Evolutionary conservation across 106 monocot species (phyloP), one percentile per base, ranked within the genome.

Genomic region (Iris macrosiphon): DNA sequence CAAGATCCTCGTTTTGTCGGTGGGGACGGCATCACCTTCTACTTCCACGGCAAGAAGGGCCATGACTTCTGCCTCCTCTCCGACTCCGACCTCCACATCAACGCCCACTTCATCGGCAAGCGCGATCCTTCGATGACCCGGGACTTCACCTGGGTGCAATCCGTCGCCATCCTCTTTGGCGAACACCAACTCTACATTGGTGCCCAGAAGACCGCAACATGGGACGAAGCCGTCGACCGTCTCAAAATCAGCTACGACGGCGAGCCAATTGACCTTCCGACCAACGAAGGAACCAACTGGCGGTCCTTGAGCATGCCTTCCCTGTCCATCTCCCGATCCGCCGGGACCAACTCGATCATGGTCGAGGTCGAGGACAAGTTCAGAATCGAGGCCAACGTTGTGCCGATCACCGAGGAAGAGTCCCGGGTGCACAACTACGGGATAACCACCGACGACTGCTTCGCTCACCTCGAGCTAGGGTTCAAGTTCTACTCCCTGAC

Each of bases 101-200:
- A 81, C 40, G 81, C 60, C 12, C 86, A 78, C 62, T 86, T 86
- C 80, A 80, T 86, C 38, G 80, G 78, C 12, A 66, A 66, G 24
- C 73, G 40, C 50, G 45, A 60, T 44, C 59, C 61, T 35, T 35
- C 39, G 24, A 58, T 40, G 57, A 26, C n/a, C 40, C 39, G 57
- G 1, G 57, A 58, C 40, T 58, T 58, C 40, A 58, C 57, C 16
- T 58, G 57, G 57, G 57, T 58, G 40, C 57, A 58, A 28, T 58
- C 57, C 41, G 67, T 87, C 49, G 86, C 74, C 25, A 3, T 58
- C 28, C 57, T 58, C 20, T 58, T 41, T 59, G 63, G 67, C 34
- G 12, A 22, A 59, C 87, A 81, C 77, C 40, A 30, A 11, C 50
- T 78, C 32, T 64, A 41, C 54, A n/a, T 75, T 31, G 69, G 60